Evolutionary conservation across 768 basidiomycete genomes (phyloP).

Genomic region (Rhodotorula babjevae): DNA sequence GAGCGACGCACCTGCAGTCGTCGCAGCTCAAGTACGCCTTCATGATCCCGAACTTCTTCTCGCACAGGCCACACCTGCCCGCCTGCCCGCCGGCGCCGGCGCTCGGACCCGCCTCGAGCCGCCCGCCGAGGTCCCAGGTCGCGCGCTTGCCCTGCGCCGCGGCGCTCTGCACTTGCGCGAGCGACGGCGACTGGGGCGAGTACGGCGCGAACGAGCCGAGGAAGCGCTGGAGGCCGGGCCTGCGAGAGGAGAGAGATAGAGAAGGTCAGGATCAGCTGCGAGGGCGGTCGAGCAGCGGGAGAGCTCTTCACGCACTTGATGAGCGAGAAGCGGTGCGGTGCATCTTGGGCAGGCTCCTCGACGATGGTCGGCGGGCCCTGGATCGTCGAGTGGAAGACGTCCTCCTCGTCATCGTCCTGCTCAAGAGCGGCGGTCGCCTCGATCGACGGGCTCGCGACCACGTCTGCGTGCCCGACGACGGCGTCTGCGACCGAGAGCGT

Average conservation of each 20-base stretch:
- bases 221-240: constrained; percentile 54
- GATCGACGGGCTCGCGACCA: constrained; percentile 64
- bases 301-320: constrained; percentile 51
- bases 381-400: constrained; percentile 17
- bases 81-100: background rate
- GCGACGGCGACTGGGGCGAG: background rate
- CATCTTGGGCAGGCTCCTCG: background rate
- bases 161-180: background rate
- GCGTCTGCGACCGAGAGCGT: constrained; percentile 25
- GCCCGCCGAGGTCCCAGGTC: constrained; percentile 3
- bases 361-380: background rate
- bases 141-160: background rate
- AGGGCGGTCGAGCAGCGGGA: too few relatives aligned
- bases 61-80: constrained; percentile 65
- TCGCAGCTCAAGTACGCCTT: constrained; percentile 82
- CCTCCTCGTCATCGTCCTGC: constrained; percentile 12
- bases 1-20: constrained; percentile 75
- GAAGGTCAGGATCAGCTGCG: background rate
- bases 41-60: constrained; percentile 70
- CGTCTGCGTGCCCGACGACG: constrained; percentile 38
- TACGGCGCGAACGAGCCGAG: constrained; percentile 18
- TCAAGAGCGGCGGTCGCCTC: constrained; percentile 49
- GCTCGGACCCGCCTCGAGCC: background rate
- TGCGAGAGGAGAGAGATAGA: background rate
- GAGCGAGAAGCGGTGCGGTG: constrained; percentile 71